These are phyloP conservation scores for Grosmannia huntii DNA, from an alignment of 2,329 filamentous ascomycete species.

Conservation along the genomic window DNA sequence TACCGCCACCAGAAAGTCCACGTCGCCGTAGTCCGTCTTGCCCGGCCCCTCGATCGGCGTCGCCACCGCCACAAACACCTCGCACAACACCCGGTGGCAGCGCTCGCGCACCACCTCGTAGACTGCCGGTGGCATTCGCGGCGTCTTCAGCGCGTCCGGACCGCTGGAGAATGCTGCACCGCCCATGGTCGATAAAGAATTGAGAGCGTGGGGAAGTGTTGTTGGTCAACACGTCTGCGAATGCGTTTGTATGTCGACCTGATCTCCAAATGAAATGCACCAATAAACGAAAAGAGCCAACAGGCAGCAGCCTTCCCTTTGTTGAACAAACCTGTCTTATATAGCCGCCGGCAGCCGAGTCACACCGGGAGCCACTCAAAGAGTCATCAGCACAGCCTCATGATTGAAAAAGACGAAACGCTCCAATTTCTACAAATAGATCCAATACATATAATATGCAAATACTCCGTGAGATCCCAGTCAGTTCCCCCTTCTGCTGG, in stretches of 20 bases:
- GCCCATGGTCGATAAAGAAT: slow-evolving; percentile 40
- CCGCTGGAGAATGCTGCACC: slow-evolving; percentile 44
- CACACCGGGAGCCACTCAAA: not conserved
- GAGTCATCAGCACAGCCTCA: not conserved
- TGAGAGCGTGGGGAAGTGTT: not conserved
- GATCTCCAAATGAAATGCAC: not conserved
- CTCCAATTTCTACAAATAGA: not conserved
- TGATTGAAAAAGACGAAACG: no score
- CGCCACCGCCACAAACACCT: slow-evolving; percentile 41
- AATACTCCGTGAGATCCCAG: not conserved
- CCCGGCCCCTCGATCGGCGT: slow-evolving; percentile 55
- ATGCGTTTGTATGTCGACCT: no score
- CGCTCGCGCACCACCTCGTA: slow-evolving; percentile 40
- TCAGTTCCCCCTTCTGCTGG: not conserved
- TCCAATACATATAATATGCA: not conserved
- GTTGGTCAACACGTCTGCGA: no score
- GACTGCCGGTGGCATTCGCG: slow-evolving; percentile 47
- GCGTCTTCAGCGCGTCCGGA: slow-evolving; percentile 39
- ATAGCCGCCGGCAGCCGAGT: not conserved
- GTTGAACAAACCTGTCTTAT: not conserved
- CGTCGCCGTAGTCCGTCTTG: slow-evolving; percentile 57
- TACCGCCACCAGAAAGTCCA: slow-evolving; percentile 49
- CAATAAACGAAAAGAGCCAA: not conserved
- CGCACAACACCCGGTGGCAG: slow-evolving; percentile 32
- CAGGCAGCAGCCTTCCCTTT: not conserved